A percentile compares a stretch with the other conserved stretches of the same genome.
Evolutionary conservation across 2,329 filamentous ascomycete genomes (phyloP).

Genomic region (Alternaria triticina): DNA sequence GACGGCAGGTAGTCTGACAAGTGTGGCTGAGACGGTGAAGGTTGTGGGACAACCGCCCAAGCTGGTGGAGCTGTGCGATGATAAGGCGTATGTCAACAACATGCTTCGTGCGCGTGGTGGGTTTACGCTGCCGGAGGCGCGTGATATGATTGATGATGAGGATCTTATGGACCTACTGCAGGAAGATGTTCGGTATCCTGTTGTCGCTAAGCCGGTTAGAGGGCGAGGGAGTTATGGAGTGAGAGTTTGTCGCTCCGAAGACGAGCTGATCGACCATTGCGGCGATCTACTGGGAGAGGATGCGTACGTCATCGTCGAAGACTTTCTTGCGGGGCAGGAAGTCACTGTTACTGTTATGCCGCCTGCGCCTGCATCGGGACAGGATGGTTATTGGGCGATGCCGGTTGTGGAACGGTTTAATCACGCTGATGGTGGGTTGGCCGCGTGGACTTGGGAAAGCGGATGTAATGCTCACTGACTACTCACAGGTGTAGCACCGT

Average conservation of each 20-base stretch:
- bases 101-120: background rate
- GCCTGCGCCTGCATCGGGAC: background rate
- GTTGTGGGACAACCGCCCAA: background rate
- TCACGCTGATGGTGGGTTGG: background rate
- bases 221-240: background rate
- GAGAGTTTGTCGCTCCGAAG: background rate
- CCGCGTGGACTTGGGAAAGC: fast-evolving
- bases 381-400: background rate
- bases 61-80: background rate
- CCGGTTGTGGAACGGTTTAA: background rate
- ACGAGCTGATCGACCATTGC: background rate
- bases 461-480: background rate
- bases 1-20: background rate
- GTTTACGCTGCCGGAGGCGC: background rate
- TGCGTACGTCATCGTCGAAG: background rate
- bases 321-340: background rate
- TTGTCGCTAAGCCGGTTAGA: background rate
- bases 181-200: background rate
- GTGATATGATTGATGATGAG: background rate
- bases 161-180: background rate
- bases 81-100: background rate
- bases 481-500: fast-evolving
- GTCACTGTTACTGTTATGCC: background rate
- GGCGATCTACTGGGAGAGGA: background rate
- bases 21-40: background rate